Evolutionary conservation across 2,329 filamentous ascomycete species (phyloP).

Genomic region (Aspergillus sp.): DNA sequence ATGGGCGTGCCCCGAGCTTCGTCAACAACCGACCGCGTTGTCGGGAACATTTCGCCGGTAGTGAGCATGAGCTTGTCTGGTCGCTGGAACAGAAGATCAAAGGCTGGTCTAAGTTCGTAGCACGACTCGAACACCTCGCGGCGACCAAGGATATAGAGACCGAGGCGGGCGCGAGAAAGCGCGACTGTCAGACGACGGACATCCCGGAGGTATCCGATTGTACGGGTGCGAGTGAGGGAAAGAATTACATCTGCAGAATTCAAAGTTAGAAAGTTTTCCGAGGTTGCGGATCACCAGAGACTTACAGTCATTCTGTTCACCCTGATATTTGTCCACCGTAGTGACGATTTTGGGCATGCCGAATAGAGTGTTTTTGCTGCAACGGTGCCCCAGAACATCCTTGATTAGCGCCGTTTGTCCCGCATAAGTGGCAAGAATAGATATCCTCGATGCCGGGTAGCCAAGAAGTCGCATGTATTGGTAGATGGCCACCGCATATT

Average conservation of each 20-base stretch:
- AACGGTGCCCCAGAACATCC: constrained; percentile 82
- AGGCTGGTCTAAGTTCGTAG: constrained; percentile 83
- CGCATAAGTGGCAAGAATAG: constrained; percentile 89
- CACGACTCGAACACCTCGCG: constrained; percentile 85
- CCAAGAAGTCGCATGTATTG: constrained; percentile 97
- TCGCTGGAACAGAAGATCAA: constrained; percentile 73
- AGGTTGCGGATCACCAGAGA: neutral
- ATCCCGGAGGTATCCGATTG: constrained; percentile 89
- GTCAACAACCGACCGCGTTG: constrained; percentile 54
- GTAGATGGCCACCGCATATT: constrained; percentile 92
- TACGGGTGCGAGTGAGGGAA: constrained; percentile 83
- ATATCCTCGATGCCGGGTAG: constrained; percentile 81
- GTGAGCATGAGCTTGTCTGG: constrained; percentile 78
- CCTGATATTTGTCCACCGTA: constrained; percentile 98
- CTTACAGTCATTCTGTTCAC: constrained; percentile 98
- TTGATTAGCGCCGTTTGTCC: constrained; percentile 85
- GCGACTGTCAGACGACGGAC: constrained; percentile 92
- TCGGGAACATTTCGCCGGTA: constrained; percentile 83
- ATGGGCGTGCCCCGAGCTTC: constrained; percentile 64
- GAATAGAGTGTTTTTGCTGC: constrained; percentile 79
- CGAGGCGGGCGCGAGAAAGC: constrained; percentile 85
- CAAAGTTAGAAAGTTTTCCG: constrained; percentile 13
- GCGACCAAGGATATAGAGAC: constrained; percentile 88
- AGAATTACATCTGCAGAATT: constrained; percentile 78
- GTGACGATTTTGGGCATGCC: constrained; percentile 85